Evolutionary conservation across 2,329 filamentous ascomycete genomes (phyloP).

Genomic region (Didymella pinodella): DNA sequence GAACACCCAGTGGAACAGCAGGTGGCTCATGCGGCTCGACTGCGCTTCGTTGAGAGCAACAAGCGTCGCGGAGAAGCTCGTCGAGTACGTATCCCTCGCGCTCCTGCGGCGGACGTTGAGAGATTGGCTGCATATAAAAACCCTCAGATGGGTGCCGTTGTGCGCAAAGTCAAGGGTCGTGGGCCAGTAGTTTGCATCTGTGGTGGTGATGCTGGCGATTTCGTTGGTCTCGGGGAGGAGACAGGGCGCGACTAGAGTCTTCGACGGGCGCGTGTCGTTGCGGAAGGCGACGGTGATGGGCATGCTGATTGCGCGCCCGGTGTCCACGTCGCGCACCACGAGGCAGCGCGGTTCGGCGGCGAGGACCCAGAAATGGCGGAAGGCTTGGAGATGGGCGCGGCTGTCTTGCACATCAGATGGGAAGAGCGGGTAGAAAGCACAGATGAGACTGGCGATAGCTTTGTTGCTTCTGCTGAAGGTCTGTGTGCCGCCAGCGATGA

Average conservation of each 20-base stretch:
- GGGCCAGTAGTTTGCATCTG: slow-evolving; percentile 78
- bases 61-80: slow-evolving; percentile 76
- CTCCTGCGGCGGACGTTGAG: slow-evolving; percentile 76
- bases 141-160: slow-evolving; percentile 67
- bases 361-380: slow-evolving; percentile 96
- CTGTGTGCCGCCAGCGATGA: slow-evolving; percentile 89
- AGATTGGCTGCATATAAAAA: slow-evolving; percentile 74
- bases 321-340: slow-evolving; percentile 85
- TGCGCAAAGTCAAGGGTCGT: slow-evolving; percentile 76
- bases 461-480: slow-evolving; percentile 90
- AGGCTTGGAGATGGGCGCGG: slow-evolving; percentile 91
- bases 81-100: slow-evolving; percentile 64
- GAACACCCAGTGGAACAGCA: slow-evolving; percentile 79
- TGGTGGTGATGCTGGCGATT: slow-evolving; percentile 68
- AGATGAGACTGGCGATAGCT: slow-evolving; percentile 83
- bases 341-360: slow-evolving; percentile 90
- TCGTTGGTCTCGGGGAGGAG: slow-evolving; percentile 70
- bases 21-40: slow-evolving; percentile 42
- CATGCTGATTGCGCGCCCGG: slow-evolving; percentile 77
- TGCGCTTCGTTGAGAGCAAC: slow-evolving; percentile 73
- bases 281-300: slow-evolving; percentile 72
- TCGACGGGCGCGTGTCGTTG: slow-evolving; percentile 42
- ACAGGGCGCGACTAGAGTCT: slow-evolving; percentile 61
- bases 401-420: slow-evolving; percentile 91
- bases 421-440: slow-evolving; percentile 94